A percentile compares a stretch with the other conserved stretches of the same genome.
These are phyloP conservation scores for Quercus engelmannii DNA, from an alignment of 306 rosid species.

Conservation along the genomic window DNA sequence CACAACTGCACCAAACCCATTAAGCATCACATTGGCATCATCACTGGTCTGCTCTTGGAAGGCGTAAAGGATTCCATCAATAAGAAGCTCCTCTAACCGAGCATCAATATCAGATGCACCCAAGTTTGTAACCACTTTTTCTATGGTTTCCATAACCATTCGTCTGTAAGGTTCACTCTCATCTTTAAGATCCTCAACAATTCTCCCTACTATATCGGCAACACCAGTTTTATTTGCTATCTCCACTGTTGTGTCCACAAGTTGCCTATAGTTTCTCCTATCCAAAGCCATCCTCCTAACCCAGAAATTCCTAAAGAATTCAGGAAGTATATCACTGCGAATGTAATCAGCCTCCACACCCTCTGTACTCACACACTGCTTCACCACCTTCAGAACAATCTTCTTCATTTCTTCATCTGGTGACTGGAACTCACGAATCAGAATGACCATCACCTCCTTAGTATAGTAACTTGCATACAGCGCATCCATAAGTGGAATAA, in stretches of 20 bases:
- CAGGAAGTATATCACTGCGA: constrained; percentile 73
- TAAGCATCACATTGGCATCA: constrained; percentile 97
- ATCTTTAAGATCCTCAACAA: constrained; percentile 95
- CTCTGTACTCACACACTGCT: constrained; percentile 95
- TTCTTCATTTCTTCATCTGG: constrained; percentile 99
- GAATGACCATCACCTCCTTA: constrained; percentile 86
- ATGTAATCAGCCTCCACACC: constrained; percentile 93
- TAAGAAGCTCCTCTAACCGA: constrained; percentile 88
- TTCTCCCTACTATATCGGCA: constrained; percentile 88
- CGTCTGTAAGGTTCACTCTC: constrained; percentile 97
- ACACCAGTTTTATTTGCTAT: constrained; percentile 97
- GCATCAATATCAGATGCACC: constrained; percentile 91
- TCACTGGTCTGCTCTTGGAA: constrained; percentile 99
- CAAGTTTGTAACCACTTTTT: constrained; percentile 90
- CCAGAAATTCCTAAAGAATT: constrained; percentile 91
- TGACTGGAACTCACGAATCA: constrained; percentile 92
- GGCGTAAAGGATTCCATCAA: constrained; percentile 93
- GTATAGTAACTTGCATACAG: constrained; percentile 91
- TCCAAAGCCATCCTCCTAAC: constrained; percentile 98
- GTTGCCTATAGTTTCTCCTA: constrained; percentile 85
- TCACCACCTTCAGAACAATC: constrained; percentile 92
- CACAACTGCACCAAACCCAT: constrained; percentile 93
- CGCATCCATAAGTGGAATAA: constrained; percentile 93
- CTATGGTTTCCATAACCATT: constrained; percentile 99
- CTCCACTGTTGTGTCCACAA: constrained; percentile 93